Conservation (phyloP, 2,329 filamentous ascomycete species). For the Sporothrix globosa region DNA sequence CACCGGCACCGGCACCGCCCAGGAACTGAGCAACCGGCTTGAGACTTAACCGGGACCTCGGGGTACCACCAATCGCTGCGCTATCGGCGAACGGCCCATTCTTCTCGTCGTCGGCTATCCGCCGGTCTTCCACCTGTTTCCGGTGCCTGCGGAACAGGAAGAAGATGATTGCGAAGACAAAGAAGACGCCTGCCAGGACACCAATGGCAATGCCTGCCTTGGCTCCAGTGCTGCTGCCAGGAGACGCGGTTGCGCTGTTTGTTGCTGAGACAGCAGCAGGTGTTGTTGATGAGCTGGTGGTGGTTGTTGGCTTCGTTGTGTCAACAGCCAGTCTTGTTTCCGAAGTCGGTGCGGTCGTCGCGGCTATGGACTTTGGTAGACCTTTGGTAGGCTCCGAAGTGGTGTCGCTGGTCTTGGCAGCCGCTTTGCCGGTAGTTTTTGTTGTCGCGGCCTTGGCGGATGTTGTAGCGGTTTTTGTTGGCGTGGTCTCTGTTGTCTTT, state of each 20-base stretch:
- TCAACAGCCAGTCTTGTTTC: conserved; percentile 33
- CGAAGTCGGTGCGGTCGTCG: conserved; percentile 18
- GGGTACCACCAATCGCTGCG: conserved; percentile 29
- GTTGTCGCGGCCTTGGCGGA: conserved; percentile 16
- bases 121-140: conserved; percentile 62
- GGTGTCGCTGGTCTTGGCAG: conserved; percentile 19
- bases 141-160: conserved; percentile 72
- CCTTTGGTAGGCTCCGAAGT: background rate
- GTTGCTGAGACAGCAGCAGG: conserved; percentile 10
- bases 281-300: conserved; percentile 16
- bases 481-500: conserved; percentile 23
- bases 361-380: conserved; percentile 6
- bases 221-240: conserved; percentile 43
- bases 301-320: conserved; percentile 17
- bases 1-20: conserved; percentile 35
- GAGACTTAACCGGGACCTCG: conserved; percentile 72
- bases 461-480: conserved; percentile 20
- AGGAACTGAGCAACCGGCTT: conserved; percentile 85
- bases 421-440: conserved; percentile 5
- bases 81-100: conserved; percentile 47
- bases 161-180: conserved; percentile 69
- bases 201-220: conserved; percentile 88
- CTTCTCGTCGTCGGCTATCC: conserved; percentile 67
- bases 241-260: background rate
- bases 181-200: conserved; percentile 69